Evolutionary conservation across 2,329 filamentous ascomycete genomes (phyloP), one percentile per base, ranked within the genome.

Genomic region (Alternaria sp.): DNA sequence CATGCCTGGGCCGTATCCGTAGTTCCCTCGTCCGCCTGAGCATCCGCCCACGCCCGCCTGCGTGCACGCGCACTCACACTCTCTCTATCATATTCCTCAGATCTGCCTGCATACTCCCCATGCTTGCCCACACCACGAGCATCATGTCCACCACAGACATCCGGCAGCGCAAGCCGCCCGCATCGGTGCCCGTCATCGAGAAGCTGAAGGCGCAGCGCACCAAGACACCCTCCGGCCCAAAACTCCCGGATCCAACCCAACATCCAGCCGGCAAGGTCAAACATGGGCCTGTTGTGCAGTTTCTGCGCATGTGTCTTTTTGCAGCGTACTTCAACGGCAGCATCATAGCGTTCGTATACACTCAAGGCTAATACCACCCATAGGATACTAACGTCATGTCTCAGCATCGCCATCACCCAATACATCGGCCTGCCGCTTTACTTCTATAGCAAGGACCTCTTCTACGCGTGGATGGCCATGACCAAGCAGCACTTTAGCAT

Each of bases 401-500:
- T 67, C 72, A 83, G 81, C 68, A 83, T 85, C 73, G 84, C 89
- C 71, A 69, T 86, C 8, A 91, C 91, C 8, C 93, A 97, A 77
- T 81, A 92, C 54, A 80, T 96, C 65, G 92, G 92, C 53, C 75
- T 86, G 0, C 92, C 92, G 13, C 81, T 96, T 9, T 96, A 96
- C 77, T 88, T 88, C 67, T 81, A 92, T 77, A 90, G 90, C 80
- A 88, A 87, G 69, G 89, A 93, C 61, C 85, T 90, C 71, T 97
- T 91, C 83, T 92, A 96, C 80, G 87, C 91, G 65, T 96, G 91
- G 83, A 94, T 96, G 88, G 89, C 92, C 56, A 83, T 93, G 76
- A 93, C 92, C n/a, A 97, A 97, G 81, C 88, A 91, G 74, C 90
- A 88, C 25, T 96, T 96, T 77, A 92, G 90, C 64, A 83, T 96